Base-by-base conservation (phyloP, 306 rosid genomes). In the Mimosa pudica region DNA sequence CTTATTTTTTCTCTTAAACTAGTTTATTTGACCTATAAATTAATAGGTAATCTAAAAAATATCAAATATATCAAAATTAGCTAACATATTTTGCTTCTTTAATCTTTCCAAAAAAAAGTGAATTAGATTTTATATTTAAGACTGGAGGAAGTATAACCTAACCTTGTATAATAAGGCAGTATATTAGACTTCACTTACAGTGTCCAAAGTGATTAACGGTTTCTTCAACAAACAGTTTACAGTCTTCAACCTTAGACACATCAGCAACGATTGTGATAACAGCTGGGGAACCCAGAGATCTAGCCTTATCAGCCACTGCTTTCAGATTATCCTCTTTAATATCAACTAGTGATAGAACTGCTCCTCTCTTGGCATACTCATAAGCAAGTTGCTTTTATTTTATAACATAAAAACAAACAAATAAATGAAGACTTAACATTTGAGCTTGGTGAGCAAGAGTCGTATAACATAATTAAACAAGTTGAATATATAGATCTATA, bases 281-380 rank as follows among this genome's bases (percentile, higher is more conserved):
- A 61, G 82, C 81, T 4, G 91, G 92, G 6, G 89, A 89, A 24
- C 98, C 96, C 64, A 75, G 38, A n/a, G 83, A 71, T 0, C 44
- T 46, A 1, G 91, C 87, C 70, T 47, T 76, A n/a, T 90, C 87
- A 2, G 84, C 87, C 51, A 92, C 97, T 66, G 77, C 83, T 58
- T 9, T 68, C 4, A 90, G 87, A 0, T 74, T 69, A 3, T 85
- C 82, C 77, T 84, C 81, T 78, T 85, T 89, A 24, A 89, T 69
- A 66, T 88, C 97, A 36, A 78, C 87, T 44, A 94, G 86, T 0
- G 88, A 90, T 46, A 92, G 68, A 30, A 79, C 48, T 48, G 97
- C 96, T 38, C 96, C 93, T 85, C 84, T 83, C 74, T 70, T 86
- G 0, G 84, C 96, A 78, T 94, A 92, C 80, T 90, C 98, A 51